Percentiles rank a stretch among this genome's conserved stretches.
These are phyloP conservation scores for Lepiota venenata DNA, from an alignment of 768 basidiomycete species.

Conservation along the genomic window DNA sequence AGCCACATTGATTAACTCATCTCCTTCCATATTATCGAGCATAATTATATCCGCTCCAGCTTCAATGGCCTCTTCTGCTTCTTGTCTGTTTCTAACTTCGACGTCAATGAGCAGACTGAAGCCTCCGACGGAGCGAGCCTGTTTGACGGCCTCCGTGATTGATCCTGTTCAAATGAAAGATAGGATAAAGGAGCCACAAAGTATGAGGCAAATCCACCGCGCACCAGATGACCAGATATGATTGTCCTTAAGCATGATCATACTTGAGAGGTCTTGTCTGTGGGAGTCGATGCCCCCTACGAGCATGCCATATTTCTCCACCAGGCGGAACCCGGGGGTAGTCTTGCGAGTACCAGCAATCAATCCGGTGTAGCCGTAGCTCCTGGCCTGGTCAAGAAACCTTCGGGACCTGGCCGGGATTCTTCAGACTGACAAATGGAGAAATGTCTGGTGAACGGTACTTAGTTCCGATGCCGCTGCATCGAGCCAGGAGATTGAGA, in stretches of 20 bases:
- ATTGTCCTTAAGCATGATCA: constrained; percentile 99
- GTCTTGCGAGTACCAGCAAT: constrained; percentile 97
- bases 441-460: constrained; percentile 30
- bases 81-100: constrained; percentile 84
- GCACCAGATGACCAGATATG: constrained; percentile 96
- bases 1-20: constrained; percentile 64
- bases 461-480: constrained; percentile 97
- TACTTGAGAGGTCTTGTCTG: constrained; percentile 93
- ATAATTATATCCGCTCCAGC: constrained; percentile 95
- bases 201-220: constrained; percentile 20
- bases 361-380: constrained; percentile 79
- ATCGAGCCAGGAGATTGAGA: constrained; percentile 89
- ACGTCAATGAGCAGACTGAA: constrained; percentile 92
- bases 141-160: constrained; percentile 82
- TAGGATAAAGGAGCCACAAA: constrained; percentile 9
- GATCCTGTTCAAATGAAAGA: constrained; percentile 51
- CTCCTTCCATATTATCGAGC: constrained; percentile 91
- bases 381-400: constrained; percentile 74
- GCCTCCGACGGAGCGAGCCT: constrained; percentile 87
- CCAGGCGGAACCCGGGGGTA: constrained; percentile 93
- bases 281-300: constrained; percentile 96
- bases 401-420: constrained; percentile 62
- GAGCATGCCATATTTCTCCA: constrained; percentile 98
- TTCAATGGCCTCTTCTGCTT: constrained; percentile 95
- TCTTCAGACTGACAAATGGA: not conserved